These are phyloP conservation scores for Diaporthe sp. DNA, from an alignment of 2,329 filamentous ascomycete species.

Conservation along the genomic window DNA sequence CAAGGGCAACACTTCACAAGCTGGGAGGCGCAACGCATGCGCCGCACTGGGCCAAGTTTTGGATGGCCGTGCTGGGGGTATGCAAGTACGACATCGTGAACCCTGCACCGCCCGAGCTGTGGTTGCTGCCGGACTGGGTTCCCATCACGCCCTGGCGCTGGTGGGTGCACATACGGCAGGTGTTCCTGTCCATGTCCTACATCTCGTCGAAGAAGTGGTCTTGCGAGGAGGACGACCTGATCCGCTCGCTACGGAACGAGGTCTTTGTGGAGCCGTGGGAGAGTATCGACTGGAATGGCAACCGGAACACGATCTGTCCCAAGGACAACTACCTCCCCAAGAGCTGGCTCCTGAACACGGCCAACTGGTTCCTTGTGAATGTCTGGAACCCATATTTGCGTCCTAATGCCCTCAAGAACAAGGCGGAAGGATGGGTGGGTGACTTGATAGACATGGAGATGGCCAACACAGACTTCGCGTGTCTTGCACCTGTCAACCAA, in stretches of 20 bases:
- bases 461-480: constrained; percentile 88
- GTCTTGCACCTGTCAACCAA: constrained; percentile 89
- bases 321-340: constrained; percentile 96
- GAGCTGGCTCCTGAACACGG: constrained; percentile 81
- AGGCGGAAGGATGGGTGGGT: constrained; percentile 85
- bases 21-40: constrained; percentile 86
- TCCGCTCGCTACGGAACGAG: constrained; percentile 81
- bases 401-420: constrained; percentile 72
- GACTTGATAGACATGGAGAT: constrained; percentile 92
- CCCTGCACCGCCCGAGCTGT: constrained; percentile 92
- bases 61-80: constrained; percentile 88
- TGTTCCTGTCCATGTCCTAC: constrained; percentile 94
- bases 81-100: constrained; percentile 94
- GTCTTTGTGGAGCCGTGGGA: constrained; percentile 85
- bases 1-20: constrained; percentile 84
- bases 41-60: constrained; percentile 98
- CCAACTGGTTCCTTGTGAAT: constrained; percentile 84
- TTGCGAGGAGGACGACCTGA: constrained; percentile 81
- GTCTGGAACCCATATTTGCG: constrained; percentile 87
- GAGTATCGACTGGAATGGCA: constrained; percentile 80
- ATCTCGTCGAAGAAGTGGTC: constrained; percentile 88
- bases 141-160: constrained; percentile 93
- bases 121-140: constrained; percentile 92
- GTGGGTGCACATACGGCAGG: constrained; percentile 99
- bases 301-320: constrained; percentile 86